Base-by-base conservation (phyloP, 495 filamentous ascomycete genomes). In the Entonaema liquescens region DNA sequence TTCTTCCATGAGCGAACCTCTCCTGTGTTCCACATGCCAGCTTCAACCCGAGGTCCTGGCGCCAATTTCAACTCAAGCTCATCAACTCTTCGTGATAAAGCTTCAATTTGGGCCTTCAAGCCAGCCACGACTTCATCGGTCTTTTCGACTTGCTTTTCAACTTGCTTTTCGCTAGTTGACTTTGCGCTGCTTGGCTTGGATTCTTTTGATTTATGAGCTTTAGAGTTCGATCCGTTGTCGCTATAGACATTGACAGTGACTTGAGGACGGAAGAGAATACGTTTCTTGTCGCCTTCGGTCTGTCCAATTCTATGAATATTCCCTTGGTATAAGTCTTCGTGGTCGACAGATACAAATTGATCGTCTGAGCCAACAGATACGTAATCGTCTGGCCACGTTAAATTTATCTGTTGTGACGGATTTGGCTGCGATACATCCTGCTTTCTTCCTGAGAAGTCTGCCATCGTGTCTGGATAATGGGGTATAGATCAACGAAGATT, bases 211-310 rank as follows among this genome's bases (percentile, higher is more conserved):
- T 25, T 13, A n/a, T 23, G 3, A 2, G 49, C 5, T 29, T 7
- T 25, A 53, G 23, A 6, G 25, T 53, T 29, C 9, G 28, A n/a
- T 8, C 28, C 53, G 49, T 56, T 56, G 49, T 53, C 29, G 13
- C 25, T 21, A 25, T 47, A 60, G 15, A 60, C 57, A 26, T 60
- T 60, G 57, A 60, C 57, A 2, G 57, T 60, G 9, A 60, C 57
- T 13, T 60, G 38, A 29, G 57, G 57, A 7, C 38, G 38, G 15
- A 60, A 60, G 25, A 47, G n/a, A n/a, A 47, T 28, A 29, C 6
- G 21, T 38, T 36, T 26, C 47, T 36, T 19, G 2, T 42, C 25
- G 9, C 28, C 35, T 28, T 12, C 7, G 2, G 11, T 19, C n/a
- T 56, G 5, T 5, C 29, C n/a, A 23, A 21, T 2, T 47, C 11